Evolutionary conservation across 179 eudicot genomes (phyloP).

Genomic region (Beta corolliflora): DNA sequence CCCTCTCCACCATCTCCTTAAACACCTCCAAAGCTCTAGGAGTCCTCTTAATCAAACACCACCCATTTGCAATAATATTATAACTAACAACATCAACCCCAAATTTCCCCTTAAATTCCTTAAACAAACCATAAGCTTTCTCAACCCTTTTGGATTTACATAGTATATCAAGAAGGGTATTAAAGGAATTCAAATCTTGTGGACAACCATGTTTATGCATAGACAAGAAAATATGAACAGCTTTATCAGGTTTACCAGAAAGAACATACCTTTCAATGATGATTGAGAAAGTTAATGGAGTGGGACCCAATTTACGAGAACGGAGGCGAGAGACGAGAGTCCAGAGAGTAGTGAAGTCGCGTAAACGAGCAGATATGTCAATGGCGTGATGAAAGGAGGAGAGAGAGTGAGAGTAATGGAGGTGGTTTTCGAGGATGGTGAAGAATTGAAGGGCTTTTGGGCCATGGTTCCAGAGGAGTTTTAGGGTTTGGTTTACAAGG

Average conservation of each 20-base stretch:
- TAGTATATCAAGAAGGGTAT: conserved; percentile 67
- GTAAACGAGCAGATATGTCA: conserved; percentile 79
- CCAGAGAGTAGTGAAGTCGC: conserved; percentile 55
- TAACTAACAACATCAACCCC: conserved; percentile 76
- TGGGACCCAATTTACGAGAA: conserved; percentile 59
- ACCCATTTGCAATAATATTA: conserved; percentile 84
- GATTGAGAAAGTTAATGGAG: conserved; percentile 66
- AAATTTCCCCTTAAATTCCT: conserved; percentile 49
- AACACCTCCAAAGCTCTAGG: conserved; percentile 69
- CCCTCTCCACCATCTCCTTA: conserved; percentile 86
- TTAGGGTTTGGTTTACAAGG: conserved; percentile 58
- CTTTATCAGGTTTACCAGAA: conserved; percentile 76
- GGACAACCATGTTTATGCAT: conserved; percentile 65
- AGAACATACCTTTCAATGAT: conserved; percentile 71
- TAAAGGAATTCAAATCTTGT: conserved; percentile 65
- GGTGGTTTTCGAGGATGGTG: conserved; percentile 56
- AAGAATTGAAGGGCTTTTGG: conserved; percentile 92
- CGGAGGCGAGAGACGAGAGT: conserved; percentile 53
- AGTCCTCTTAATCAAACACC: conserved; percentile 71
- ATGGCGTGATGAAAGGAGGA: conserved; percentile 66
- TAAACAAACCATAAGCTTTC: conserved; percentile 64
- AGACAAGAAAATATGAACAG: conserved; percentile 62
- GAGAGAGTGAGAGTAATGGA: conserved; percentile 50
- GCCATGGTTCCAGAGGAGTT: conserved; percentile 85
- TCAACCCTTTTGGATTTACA: conserved; percentile 77